phyloP scores from a whole-genome alignment of 2,329 filamentous ascomycete genomes.

The Thelonectria olida region DNA sequence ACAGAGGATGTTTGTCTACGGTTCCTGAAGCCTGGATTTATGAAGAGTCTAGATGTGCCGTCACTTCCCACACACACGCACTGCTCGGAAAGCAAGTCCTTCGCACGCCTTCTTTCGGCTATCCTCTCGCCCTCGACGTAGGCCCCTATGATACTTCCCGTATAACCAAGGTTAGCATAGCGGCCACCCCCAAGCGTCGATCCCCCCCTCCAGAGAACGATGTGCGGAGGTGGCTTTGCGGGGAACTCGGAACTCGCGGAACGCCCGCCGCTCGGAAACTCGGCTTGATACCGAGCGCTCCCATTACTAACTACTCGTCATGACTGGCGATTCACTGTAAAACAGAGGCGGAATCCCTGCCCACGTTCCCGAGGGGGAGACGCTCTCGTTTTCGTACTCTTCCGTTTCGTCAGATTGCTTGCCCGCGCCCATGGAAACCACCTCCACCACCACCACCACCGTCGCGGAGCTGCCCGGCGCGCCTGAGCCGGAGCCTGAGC shows the following conservation, averaged over 20 bases:
- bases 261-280: constrained; percentile 20
- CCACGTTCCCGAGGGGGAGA: constrained; percentile 14
- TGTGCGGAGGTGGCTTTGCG: constrained; percentile 20
- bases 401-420: constrained; percentile 5
- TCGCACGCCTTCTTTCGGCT: constrained; percentile 1
- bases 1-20: constrained; percentile 1
- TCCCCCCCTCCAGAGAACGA: background rate
- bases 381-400: background rate
- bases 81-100: constrained; percentile 9
- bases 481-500: background rate
- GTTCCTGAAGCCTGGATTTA: constrained; percentile 1
- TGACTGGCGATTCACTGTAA: constrained; percentile 10
- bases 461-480: constrained; percentile 8
- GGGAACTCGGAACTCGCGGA: constrained; percentile 16
- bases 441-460: constrained; percentile 3
- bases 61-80: background rate
- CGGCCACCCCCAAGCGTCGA: background rate
- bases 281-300: constrained; percentile 28
- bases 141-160: background rate
- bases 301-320: constrained; percentile 14
- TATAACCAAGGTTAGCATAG: background rate
- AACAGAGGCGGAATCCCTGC: constrained; percentile 19
- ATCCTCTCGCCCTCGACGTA: background rate
- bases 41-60: background rate
- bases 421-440: constrained; percentile 6